phyloP scores from a whole-genome alignment of 768 basidiomycete species.

The Mycena albidolilacea region DNA sequence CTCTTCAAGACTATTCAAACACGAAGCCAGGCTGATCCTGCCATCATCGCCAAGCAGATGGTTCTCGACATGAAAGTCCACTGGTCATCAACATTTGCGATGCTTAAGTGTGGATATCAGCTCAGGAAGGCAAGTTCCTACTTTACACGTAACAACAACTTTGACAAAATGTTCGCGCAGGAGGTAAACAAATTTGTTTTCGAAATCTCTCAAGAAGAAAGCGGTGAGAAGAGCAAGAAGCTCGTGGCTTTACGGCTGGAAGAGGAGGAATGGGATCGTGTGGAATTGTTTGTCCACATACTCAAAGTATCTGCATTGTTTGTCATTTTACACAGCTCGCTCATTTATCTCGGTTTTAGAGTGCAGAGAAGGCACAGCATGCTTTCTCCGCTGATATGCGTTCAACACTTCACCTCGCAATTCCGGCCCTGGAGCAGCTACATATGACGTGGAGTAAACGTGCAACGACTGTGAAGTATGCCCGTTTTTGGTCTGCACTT shows the following conservation, averaged over 20 bases:
- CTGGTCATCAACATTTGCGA: slow-evolving; percentile 48
- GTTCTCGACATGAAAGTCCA: slow-evolving; percentile 45
- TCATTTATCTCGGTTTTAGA: too few species aligned
- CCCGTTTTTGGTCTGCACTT: slow-evolving; percentile 39
- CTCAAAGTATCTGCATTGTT: too few species aligned
- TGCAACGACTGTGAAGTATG: not conserved
- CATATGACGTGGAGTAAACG: not conserved
- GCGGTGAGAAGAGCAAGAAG: too few species aligned
- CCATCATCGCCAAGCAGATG: slow-evolving; percentile 36
- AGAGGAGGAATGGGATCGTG: too few species aligned
- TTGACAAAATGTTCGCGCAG: too few species aligned
- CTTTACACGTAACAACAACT: too few species aligned
- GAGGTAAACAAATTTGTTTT: too few species aligned
- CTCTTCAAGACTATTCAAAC: slow-evolving; percentile 10
- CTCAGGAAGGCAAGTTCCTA: slow-evolving; percentile 39
- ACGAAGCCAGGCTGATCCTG: not conserved
- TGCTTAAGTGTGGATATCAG: slow-evolving; percentile 34
- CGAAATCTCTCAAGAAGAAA: too few species aligned
- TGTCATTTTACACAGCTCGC: too few species aligned
- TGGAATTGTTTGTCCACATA: too few species aligned
- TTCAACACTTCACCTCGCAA: not conserved
- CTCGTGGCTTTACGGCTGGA: too few species aligned
- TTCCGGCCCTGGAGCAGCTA: not conserved
- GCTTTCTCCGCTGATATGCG: not conserved
- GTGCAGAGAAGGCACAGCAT: too few species aligned